Conservation (phyloP, 345 rosid species). For the Reutealis trisperma region DNA sequence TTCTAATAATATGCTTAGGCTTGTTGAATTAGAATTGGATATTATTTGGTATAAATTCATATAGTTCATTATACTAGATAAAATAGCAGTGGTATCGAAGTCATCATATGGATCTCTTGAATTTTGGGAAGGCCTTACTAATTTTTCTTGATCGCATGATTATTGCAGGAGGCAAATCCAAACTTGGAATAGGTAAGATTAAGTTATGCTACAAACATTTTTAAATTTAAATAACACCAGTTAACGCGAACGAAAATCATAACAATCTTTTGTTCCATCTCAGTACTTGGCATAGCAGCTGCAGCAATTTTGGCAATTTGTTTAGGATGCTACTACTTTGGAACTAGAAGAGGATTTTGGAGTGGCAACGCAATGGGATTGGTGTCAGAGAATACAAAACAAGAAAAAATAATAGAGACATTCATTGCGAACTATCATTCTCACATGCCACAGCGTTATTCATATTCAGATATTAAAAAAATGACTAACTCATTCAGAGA, state of each 20-base stretch:
- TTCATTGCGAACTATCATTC: constrained; percentile 11
- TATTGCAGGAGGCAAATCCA: neutral
- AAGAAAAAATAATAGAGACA: constrained; percentile 11
- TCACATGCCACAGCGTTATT: constrained; percentile 17
- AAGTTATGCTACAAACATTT: neutral
- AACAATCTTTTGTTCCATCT: neutral
- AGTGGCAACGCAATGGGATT: neutral
- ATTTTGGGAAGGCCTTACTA: too few species aligned
- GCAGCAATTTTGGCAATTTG: neutral
- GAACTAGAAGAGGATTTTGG: neutral
- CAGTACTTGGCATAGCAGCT: neutral
- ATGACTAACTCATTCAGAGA: constrained; percentile 26
- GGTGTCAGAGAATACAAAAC: neutral
- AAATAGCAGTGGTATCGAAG: too few species aligned
- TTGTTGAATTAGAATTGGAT: too few species aligned
- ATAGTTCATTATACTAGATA: too few species aligned
- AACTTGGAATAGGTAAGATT: neutral
- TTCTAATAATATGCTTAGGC: too few species aligned
- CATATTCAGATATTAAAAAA: constrained; percentile 24
- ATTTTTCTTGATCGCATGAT: neutral
- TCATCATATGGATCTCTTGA: too few species aligned
- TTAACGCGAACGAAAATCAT: neutral
- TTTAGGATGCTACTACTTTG: neutral
- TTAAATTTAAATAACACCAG: neutral
- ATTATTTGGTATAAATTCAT: too few species aligned